Conservation (phyloP, 345 rosid species). For the Lumnitzera littorea region DNA sequence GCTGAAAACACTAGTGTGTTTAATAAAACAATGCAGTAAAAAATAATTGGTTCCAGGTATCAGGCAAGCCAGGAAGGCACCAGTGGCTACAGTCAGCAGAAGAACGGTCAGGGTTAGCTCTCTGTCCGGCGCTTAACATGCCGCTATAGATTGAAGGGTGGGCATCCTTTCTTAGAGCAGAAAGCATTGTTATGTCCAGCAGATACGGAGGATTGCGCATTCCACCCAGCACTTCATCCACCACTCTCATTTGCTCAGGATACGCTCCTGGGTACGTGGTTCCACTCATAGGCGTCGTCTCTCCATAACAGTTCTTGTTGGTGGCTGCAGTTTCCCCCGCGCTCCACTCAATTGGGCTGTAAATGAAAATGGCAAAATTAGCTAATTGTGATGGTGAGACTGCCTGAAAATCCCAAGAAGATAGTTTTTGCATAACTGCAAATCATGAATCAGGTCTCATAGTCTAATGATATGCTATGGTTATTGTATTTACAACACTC, state of each 20-base stretch:
- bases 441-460: too few relatives aligned
- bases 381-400: too few relatives aligned
- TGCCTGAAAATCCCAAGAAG: too few relatives aligned
- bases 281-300: conserved; percentile 57
- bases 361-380: not conserved
- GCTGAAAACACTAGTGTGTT: not conserved
- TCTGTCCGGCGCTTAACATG: conserved; percentile 52
- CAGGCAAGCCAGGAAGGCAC: conserved; percentile 99
- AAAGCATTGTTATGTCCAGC: conserved; percentile 81
- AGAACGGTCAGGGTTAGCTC: conserved; percentile 56
- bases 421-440: too few relatives aligned
- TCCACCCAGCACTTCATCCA: conserved; percentile 44
- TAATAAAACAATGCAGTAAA: conserved; percentile 54
- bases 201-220: conserved; percentile 51
- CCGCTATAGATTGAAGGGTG: conserved; percentile 97
- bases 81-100: conserved; percentile 99
- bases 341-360: conserved; percentile 81
- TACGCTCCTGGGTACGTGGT: conserved; percentile 46
- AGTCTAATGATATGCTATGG: too few relatives aligned
- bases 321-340: conserved; percentile 28
- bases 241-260: conserved; percentile 61
- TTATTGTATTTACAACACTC: too few relatives aligned
- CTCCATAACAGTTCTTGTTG: conserved; percentile 67
- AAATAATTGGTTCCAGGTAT: conserved; percentile 85
- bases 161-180: conserved; percentile 76